Base-by-base conservation (phyloP, 225 moss, liverwort and hornwort species). In the Straminergon stramineum region DNA sequence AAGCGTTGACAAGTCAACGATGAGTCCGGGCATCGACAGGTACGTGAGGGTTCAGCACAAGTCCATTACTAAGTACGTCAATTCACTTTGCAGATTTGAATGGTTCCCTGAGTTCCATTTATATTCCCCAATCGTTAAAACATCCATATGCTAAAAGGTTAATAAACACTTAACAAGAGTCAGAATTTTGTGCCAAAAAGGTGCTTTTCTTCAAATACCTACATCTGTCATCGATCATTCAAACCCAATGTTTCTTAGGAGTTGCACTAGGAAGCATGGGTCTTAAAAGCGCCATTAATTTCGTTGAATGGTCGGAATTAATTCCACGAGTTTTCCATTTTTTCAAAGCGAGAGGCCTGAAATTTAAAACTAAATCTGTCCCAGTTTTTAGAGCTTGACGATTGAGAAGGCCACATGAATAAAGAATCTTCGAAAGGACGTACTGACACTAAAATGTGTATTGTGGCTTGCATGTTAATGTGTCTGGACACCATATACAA, bases 21-120 rank as follows among this genome's bases (percentile, higher is more conserved):
- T 95, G 95, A 68, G 4, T 0, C 84, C 90, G 4, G 94, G 92
- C 78, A 91, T 88, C 15, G 92, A 94, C 0, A 90, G 92, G 94
- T 69, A 30, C 63, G 81, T 87, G 58, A 84, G 28, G 51, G 30
- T 75, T 57, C 55, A 18, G 73, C 61, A 41, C 37, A 71, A 13
- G 41, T n/a, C 43, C 43, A 73, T 20, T 17, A 9, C 53, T 85
- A 62, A 61, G 24, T 17, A 66, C 66, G 32, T 21, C 43, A 41
- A 32, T 63, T 31, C 39, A 45, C 45, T 82, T 43, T 82, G 31
- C 21, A 63, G 32, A 63, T 45, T 37, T 56, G 71, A 71, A 41
- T 71, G 24, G 58, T n/a, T 79, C 17, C 24, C 17, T 58, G 58
- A 79, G 58, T 57, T 58, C 32, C 9, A 22, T 31, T 18, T 7